Percentiles rank a stretch among this genome's conserved stretches.
Conservation (phyloP, 106 monocot genomes). For the Allium cepa region DNA sequence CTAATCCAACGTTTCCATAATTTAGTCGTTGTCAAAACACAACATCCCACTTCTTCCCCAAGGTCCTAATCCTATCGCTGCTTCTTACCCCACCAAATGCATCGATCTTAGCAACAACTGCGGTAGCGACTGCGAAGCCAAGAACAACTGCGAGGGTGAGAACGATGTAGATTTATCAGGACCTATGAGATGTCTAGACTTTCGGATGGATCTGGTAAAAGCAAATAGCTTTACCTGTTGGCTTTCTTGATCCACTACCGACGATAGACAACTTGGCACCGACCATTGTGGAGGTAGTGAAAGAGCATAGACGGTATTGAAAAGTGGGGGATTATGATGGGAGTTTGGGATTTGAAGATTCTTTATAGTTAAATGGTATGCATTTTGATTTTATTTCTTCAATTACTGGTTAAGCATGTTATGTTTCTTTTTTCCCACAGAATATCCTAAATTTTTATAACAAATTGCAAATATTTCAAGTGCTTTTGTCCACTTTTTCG, state of each 20-base stretch:
- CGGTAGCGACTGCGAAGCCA: conserved; percentile 21
- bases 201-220: neutral
- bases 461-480: too few species aligned
- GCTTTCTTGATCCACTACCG: conserved; percentile 75
- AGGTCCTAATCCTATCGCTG: too few species aligned
- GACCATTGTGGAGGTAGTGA: neutral
- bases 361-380: conserved; percentile 16
- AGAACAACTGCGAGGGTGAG: conserved; percentile 14
- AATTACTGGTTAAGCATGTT: neutral
- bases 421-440: too few species aligned
- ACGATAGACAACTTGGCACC: neutral
- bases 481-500: too few species aligned
- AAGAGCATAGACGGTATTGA: conserved; percentile 60
- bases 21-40: too few species aligned
- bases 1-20: too few species aligned
- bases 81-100: too few species aligned
- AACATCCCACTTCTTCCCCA: too few species aligned
- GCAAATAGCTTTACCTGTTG: conserved; percentile 14
- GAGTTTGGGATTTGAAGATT: neutral
- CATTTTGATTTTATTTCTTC: conserved; percentile 1
- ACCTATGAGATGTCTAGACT: conserved; percentile 15
- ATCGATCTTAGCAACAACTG: conserved; percentile 45
- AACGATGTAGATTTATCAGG: neutral
- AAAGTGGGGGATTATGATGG: conserved; percentile 74
- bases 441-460: too few species aligned